A percentile compares a stretch with the other conserved stretches of the same genome.
Conservation (phyloP, 768 basidiomycete species). For the Kwoniella mangroviensis region DNA sequence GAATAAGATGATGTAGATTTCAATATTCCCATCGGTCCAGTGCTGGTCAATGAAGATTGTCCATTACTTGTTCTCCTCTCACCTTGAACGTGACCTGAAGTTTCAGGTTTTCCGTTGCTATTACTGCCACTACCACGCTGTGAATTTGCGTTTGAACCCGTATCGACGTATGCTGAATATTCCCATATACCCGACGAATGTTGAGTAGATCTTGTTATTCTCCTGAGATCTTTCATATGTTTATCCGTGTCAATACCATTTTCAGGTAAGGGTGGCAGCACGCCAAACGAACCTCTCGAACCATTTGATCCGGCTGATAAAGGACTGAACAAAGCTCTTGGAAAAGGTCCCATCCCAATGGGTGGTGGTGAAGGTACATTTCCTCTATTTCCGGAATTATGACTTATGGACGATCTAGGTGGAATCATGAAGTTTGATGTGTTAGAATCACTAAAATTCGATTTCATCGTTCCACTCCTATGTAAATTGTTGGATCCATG, state of each 20-base stretch:
- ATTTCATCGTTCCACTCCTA: neutral
- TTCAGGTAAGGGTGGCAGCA: conserved; percentile 5
- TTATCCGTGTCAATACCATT: neutral
- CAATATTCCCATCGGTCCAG: neutral
- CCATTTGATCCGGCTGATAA: conserved; percentile 7
- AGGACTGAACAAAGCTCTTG: neutral
- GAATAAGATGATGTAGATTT: neutral
- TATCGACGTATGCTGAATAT: conserved; percentile 19
- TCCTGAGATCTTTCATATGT: conserved; percentile 1
- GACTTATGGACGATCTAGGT: conserved; percentile 1
- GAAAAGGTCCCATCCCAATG: conserved; percentile 2
- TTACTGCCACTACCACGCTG: neutral
- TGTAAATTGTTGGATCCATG: neutral
- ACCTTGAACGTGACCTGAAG: neutral
- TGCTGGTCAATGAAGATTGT: neutral
- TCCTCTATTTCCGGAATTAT: conserved; percentile 1
- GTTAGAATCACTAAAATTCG: neutral
- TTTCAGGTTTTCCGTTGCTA: neutral
- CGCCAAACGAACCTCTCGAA: conserved; percentile 7
- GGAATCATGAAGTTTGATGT: neutral
- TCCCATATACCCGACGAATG: conserved; percentile 22
- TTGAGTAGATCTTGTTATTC: conserved; percentile 16
- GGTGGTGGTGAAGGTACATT: conserved; percentile 3
- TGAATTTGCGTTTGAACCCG: neutral
- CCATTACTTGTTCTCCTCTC: neutral